phyloP scores from a whole-genome alignment of 768 basidiomycete genomes.

The Tubosaeta sp. region DNA sequence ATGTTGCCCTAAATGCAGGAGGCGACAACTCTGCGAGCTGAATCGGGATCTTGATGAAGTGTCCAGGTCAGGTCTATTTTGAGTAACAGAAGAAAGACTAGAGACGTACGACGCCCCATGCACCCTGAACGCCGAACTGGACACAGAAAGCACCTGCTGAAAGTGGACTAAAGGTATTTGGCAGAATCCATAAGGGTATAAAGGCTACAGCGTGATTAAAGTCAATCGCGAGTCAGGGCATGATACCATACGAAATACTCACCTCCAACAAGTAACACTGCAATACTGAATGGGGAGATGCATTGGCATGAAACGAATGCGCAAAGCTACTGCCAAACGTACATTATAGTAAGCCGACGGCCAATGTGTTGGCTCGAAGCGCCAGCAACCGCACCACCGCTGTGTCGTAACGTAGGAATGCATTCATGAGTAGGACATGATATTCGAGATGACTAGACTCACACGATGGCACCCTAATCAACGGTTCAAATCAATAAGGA shows the following conservation, averaged over 20 bases:
- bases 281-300: constrained; percentile 27
- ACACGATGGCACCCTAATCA: constrained; percentile 44
- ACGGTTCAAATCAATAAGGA: neutral
- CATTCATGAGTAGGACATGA: neutral
- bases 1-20: constrained; percentile 83
- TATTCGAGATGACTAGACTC: constrained; percentile 20
- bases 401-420: constrained; percentile 8
- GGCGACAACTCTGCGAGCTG: constrained; percentile 82
- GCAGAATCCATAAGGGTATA: constrained; percentile 84
- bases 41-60: constrained; percentile 55
- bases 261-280: neutral
- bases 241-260: too few species aligned
- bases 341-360: constrained; percentile 71
- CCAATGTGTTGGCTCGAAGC: constrained; percentile 72
- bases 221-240: neutral
- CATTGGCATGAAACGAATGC: neutral
- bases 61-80: neutral
- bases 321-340: neutral
- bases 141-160: constrained; percentile 83
- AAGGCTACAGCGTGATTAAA: constrained; percentile 29
- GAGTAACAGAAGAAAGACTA: neutral
- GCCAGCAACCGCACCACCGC: constrained; percentile 69
- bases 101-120: constrained; percentile 75
- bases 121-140: constrained; percentile 86
- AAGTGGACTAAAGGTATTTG: constrained; percentile 59